Percentiles rank a stretch among this genome's conserved stretches.
These are phyloP conservation scores for Westerdykella aurantiaca DNA, from an alignment of 2,329 filamentous ascomycete genomes.

Conservation along the genomic window DNA sequence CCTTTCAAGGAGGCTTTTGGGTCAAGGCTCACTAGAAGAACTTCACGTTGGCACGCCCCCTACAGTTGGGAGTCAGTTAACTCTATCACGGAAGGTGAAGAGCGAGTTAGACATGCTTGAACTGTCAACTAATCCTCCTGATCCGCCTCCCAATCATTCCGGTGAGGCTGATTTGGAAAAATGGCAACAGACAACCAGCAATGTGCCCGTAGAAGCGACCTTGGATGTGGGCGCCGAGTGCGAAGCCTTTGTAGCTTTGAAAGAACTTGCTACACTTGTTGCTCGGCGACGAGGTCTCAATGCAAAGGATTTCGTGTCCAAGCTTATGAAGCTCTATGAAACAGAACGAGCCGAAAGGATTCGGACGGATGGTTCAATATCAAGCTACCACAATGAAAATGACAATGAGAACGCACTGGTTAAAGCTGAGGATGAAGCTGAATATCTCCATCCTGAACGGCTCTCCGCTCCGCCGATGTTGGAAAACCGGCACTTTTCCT, in stretches of 20 bases:
- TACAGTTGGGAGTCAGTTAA: conserved; percentile 4
- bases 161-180: too few relatives aligned
- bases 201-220: not conserved
- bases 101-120: conserved; percentile 24
- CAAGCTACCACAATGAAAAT: not conserved
- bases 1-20: conserved; percentile 36
- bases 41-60: conserved; percentile 33
- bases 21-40: conserved; percentile 20
- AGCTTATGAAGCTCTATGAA: conserved; percentile 30
- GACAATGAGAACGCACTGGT: not conserved
- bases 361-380: not conserved
- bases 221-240: conserved; percentile 16
- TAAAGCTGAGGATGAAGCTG: not conserved
- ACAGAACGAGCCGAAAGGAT: conserved; percentile 3
- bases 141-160: not conserved
- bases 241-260: conserved; percentile 30
- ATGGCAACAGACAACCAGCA: too few relatives aligned
- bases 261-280: conserved; percentile 30
- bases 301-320: conserved; percentile 24
- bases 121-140: not conserved
- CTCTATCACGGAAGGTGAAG: conserved; percentile 24
- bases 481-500: conserved; percentile 38
- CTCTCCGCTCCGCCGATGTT: conserved; percentile 15
- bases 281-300: conserved; percentile 34
- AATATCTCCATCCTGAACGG: conserved; percentile 2